A percentile compares a stretch with the other conserved stretches of the same genome.
Evolutionary conservation across 768 basidiomycete species (phyloP).

Genomic region (Russula lepida): DNA sequence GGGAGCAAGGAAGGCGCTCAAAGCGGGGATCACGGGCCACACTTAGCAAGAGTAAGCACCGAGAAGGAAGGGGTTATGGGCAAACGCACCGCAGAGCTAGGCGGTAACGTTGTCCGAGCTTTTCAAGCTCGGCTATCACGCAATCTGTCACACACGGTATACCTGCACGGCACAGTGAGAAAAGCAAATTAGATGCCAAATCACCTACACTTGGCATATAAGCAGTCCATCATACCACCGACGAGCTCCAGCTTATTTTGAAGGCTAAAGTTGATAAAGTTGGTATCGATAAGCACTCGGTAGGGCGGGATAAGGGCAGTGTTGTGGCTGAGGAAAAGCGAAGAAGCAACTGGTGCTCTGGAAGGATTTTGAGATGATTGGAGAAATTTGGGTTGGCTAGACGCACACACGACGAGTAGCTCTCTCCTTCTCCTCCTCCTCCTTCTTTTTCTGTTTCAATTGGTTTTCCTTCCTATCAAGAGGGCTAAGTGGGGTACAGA

Average conservation of each 20-base stretch:
- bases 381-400: not conserved
- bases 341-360: conserved; percentile 82
- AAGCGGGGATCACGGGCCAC: conserved; percentile 96
- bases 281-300: conserved; percentile 95
- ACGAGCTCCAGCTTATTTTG: conserved; percentile 97
- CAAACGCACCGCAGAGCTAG: conserved; percentile 77
- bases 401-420: conserved; percentile 73
- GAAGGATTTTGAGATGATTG: conserved; percentile 1
- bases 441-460: conserved; percentile 78
- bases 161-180: conserved; percentile 40
- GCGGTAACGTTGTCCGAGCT: conserved; percentile 91
- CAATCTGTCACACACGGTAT: conserved; percentile 99
- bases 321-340: conserved; percentile 92
- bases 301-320: conserved; percentile 94
- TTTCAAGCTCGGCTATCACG: conserved; percentile 97
- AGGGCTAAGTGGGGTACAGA: not conserved
- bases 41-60: conserved; percentile 34
- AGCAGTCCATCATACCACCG: conserved; percentile 99
- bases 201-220: conserved; percentile 88
- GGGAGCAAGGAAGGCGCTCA: conserved; percentile 86
- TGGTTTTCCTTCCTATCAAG: conserved; percentile 81
- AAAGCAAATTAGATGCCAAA: conserved; percentile 11
- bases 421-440: conserved; percentile 71
- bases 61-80: not conserved
- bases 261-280: conserved; percentile 97